phyloP scores from a whole-genome alignment of 148 eudicot species.

The Arbutus unedo region DNA sequence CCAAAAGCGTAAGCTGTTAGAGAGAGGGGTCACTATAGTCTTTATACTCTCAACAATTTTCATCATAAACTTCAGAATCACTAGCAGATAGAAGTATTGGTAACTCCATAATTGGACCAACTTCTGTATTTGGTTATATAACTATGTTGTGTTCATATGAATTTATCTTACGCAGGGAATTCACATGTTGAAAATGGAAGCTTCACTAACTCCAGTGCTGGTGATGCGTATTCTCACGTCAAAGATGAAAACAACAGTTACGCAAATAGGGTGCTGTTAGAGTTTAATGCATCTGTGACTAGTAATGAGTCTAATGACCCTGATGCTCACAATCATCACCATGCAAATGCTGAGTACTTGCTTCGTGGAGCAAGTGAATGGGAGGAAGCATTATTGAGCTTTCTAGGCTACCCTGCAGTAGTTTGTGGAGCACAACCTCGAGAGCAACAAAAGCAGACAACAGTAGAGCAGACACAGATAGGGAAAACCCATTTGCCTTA shows the following conservation, averaged over 20 bases:
- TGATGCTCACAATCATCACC: conserved; percentile 20
- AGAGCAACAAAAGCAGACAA: conserved; percentile 25
- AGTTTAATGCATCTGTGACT: conserved; percentile 42
- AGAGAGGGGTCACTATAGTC: too few relatives aligned
- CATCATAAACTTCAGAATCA: neutral
- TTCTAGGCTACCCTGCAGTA: conserved; percentile 47
- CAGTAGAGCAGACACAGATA: conserved; percentile 33
- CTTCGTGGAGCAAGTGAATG: conserved; percentile 30
- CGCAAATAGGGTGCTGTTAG: conserved; percentile 30
- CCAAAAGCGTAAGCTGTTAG: too few relatives aligned
- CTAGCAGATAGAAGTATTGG: neutral
- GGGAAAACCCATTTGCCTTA: conserved; percentile 36
- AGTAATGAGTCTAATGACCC: conserved; percentile 32
- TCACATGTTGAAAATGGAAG: conserved; percentile 29
- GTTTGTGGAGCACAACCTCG: conserved; percentile 41
- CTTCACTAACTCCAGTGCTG: conserved; percentile 16
- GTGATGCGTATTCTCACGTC: conserved; percentile 24
- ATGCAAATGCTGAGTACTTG: conserved; percentile 29
- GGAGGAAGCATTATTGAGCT: conserved; percentile 39
- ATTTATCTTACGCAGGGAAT: conserved; percentile 34
- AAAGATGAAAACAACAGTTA: conserved; percentile 23
- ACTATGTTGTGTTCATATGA: neutral
- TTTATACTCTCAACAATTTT: too few relatives aligned
- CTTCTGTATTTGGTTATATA: neutral
- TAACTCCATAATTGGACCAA: neutral